These are phyloP conservation scores for Thinopyrum obtusiflorum DNA, from an alignment of 202 grass and related monocot genomes.

Conservation along the genomic window DNA sequence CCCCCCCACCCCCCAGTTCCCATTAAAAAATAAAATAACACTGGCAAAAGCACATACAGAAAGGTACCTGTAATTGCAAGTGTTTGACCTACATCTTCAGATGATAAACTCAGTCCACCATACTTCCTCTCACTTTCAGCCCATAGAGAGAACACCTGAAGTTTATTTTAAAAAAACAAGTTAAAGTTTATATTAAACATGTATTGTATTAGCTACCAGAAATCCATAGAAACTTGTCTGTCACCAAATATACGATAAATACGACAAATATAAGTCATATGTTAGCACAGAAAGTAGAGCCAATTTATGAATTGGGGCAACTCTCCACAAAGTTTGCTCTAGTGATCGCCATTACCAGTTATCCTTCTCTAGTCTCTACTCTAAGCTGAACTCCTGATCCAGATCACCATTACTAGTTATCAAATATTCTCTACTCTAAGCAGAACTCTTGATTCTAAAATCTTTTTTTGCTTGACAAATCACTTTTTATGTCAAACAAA, in stretches of 20 bases:
- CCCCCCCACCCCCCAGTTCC: background rate
- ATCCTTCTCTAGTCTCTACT: background rate
- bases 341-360: background rate
- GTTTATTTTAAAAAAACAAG: background rate
- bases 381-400: background rate
- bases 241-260: background rate
- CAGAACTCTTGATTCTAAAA: background rate
- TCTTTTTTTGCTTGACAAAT: background rate
- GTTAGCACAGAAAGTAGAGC: background rate
- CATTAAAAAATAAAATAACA: background rate
- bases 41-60: background rate
- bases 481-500: background rate
- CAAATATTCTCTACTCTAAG: background rate
- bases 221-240: background rate
- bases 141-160: slow-evolving; percentile 81
- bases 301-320: background rate
- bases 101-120: slow-evolving; percentile 77
- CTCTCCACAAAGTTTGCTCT: background rate
- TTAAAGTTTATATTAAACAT: background rate
- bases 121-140: slow-evolving; percentile 75
- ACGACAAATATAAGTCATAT: background rate
- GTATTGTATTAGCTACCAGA: background rate
- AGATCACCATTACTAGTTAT: background rate
- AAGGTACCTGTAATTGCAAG: slow-evolving; percentile 65
- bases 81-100: slow-evolving; percentile 66